Evolutionary conservation across 2,329 filamentous ascomycete genomes (phyloP), one percentile per base, ranked within the genome.

Genomic region (Venturia asperata): DNA sequence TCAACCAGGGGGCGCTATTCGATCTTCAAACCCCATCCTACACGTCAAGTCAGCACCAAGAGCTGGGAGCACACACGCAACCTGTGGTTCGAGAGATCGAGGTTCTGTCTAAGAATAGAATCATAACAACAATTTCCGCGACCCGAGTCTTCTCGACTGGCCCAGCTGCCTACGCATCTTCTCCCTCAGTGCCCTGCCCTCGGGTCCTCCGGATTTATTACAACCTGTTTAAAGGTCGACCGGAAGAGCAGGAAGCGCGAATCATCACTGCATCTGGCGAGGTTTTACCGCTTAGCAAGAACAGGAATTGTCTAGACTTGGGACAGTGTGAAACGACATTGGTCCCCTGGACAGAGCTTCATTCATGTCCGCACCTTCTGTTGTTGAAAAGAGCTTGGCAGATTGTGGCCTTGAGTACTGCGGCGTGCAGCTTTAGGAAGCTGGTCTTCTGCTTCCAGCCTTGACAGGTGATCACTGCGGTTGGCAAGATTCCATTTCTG

Each of bases 381-480:
- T 58, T 19, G 47, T 15, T 37, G 30, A n/a, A 58, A 58, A 58
- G 30, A 58, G 52, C 52, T 37, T 58, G 52, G 52, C 27, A 58
- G 7, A 58, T n/a, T 37, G 27, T 37, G 52, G 13, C 17, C 19
- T 21, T 4, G 15, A 34, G 3, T 37, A 34, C 30, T 58, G 52
- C 27, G 37, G 17, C 11, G 27, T 4, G 52, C 15, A 37, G 0
- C 30, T 21, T 34, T n/a, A 5, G 30, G 9, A 6, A 19, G 21
- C 10, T 19, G 52, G 15, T 21, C 19, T 58, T 1, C 27, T 37
- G 30, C 30, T 58, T 19, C 7, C 7, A 27, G 30, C 52, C n/a
- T 34, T 27, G 15, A 34, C 27, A 55, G 6, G 34, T 17, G 11
- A 19, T 17, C 10, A 34, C 17, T 15, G 24, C 49, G 10, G 49